A percentile compares a stretch with the other conserved stretches of the same genome.
Evolutionary conservation across 2,329 filamentous ascomycete species (phyloP).

Genomic region (Amauroascus verrucosus): DNA sequence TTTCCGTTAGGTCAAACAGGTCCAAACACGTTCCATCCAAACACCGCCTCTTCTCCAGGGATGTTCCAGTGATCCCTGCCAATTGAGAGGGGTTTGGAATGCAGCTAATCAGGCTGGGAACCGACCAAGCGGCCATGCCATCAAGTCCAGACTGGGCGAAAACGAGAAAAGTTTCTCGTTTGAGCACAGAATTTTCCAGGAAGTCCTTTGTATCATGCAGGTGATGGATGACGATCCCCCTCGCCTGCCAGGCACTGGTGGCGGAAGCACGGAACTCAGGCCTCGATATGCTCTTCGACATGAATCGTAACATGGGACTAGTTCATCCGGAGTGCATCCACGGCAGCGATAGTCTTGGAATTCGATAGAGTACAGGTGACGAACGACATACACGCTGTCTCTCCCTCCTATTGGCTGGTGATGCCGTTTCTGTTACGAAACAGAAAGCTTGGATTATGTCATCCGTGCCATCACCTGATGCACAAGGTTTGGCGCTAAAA

Average conservation of each 20-base stretch:
- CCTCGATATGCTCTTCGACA: not conserved
- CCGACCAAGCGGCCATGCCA: not conserved
- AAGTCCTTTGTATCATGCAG: not conserved
- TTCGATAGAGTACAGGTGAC: not conserved
- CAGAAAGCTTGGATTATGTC: slow-evolving; percentile 3
- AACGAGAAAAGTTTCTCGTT: not conserved
- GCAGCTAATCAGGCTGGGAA: slow-evolving; percentile 1
- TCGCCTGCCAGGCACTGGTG: slow-evolving; percentile 2
- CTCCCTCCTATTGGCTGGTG: not conserved
- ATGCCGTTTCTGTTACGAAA: slow-evolving; percentile 8
- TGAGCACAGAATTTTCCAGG: not conserved
- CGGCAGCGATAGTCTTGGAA: too few relatives aligned
- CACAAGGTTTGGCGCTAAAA: slow-evolving; percentile 1
- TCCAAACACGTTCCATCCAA: not conserved
- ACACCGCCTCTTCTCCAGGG: slow-evolving; percentile 1
- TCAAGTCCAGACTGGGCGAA: not conserved
- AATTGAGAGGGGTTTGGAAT: not conserved
- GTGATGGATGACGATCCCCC: slow-evolving; percentile 4
- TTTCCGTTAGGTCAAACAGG: too few relatives aligned
- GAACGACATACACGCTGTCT: not conserved
- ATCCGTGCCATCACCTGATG: not conserved
- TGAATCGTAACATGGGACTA: too few relatives aligned
- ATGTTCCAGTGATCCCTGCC: not conserved
- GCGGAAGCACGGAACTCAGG: slow-evolving; percentile 1
- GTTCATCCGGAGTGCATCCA: too few relatives aligned